Conservation (phyloP, 495 filamentous ascomycete genomes). For the Pseudoneurospora amorphoporcata region DNA sequence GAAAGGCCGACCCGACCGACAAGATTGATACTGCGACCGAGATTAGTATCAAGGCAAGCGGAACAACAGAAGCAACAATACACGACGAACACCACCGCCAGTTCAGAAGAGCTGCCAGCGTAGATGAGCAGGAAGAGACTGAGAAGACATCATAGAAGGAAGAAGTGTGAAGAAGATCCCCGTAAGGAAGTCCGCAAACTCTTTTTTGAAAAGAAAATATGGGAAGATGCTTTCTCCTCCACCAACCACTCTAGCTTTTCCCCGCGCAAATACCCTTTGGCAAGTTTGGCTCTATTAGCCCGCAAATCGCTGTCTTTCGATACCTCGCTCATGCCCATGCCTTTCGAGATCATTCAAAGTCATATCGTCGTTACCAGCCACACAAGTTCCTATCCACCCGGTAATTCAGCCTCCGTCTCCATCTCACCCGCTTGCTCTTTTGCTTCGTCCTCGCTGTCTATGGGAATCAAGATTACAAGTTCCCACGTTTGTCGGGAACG, state of each 20-base stretch:
- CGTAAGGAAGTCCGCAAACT: neutral
- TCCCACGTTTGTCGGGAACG: neutral
- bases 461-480: neutral
- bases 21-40: neutral
- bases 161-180: constrained; percentile 1
- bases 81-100: constrained; percentile 20
- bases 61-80: constrained; percentile 1
- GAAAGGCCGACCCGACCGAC: constrained; percentile 3
- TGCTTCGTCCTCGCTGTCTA: neutral
- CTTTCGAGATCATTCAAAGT: neutral
- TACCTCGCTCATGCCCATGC: neutral
- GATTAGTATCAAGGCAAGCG: neutral
- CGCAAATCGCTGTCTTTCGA: neutral
- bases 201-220: neutral
- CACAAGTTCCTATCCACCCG: neutral
- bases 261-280: neutral
- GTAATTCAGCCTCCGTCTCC: neutral
- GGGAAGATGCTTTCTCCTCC: neutral
- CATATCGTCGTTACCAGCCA: neutral
- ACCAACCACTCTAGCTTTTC: constrained; percentile 5
- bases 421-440: neutral
- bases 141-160: constrained; percentile 32
- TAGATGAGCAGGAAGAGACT: constrained; percentile 50
- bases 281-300: neutral
- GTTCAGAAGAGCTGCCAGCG: constrained; percentile 38